These are phyloP conservation scores for Podospora bellae-mahoneyi DNA, from an alignment of 495 filamentous ascomycete species.

Conservation along the genomic window DNA sequence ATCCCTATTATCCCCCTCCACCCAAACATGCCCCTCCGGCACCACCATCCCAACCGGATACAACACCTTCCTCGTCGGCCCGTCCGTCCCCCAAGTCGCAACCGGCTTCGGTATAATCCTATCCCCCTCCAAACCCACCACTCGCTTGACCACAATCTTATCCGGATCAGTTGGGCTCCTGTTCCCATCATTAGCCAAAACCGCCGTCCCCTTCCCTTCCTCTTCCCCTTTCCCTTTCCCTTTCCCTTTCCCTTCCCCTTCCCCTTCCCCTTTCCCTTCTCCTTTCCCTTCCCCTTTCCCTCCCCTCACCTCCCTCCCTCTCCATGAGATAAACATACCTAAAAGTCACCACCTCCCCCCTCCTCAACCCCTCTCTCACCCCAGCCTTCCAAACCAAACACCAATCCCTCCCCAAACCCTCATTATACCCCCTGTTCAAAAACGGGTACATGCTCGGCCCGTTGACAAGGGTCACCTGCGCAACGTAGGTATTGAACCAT, in stretches of 20 bases:
- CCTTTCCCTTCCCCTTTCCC: not conserved
- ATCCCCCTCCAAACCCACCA: constrained; percentile 69
- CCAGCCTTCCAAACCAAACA: constrained; percentile 50
- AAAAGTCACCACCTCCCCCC: constrained; percentile 55
- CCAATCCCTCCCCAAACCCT: constrained; percentile 53
- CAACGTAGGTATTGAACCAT: constrained; percentile 62
- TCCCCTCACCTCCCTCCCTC: too few species aligned
- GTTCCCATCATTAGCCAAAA: not conserved
- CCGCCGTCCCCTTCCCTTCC: not conserved
- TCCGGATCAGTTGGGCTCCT: constrained; percentile 64
- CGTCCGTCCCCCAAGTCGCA: constrained; percentile 65
- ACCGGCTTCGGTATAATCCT: constrained; percentile 61
- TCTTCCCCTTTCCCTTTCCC: not conserved
- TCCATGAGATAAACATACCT: constrained; percentile 31
- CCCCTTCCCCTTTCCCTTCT: not conserved
- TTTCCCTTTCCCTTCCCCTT: not conserved
- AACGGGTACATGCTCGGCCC: constrained; percentile 77
- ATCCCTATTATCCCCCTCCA: constrained; percentile 65
- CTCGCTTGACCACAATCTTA: constrained; percentile 61
- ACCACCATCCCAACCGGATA: constrained; percentile 57
- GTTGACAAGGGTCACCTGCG: constrained; percentile 58
- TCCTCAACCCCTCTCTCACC: constrained; percentile 41
- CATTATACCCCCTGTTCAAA: constrained; percentile 62
- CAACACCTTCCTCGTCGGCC: constrained; percentile 57
- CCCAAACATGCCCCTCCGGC: constrained; percentile 71